Evolutionary conservation across 2,329 filamentous ascomycete species (phyloP).

Genomic region (Scortechinia acanthostroma): DNA sequence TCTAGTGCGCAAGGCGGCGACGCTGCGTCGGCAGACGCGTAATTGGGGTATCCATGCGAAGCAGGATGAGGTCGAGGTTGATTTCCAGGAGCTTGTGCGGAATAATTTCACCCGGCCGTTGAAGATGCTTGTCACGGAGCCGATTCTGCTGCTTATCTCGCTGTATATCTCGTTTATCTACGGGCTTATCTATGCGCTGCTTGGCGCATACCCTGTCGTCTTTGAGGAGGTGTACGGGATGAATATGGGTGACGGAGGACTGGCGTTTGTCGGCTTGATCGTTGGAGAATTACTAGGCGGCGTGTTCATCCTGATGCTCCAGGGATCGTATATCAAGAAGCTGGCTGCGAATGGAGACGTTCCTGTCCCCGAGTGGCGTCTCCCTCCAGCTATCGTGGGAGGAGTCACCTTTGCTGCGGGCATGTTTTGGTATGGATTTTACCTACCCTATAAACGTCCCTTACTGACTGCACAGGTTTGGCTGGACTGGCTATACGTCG

Average conservation of each 20-base stretch:
- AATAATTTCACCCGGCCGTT: conserved; percentile 41
- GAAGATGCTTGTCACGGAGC: conserved; percentile 29
- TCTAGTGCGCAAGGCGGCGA: conserved; percentile 43
- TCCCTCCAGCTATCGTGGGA: conserved; percentile 18
- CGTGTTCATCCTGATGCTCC: not conserved
- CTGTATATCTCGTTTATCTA: not conserved
- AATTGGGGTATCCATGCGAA: conserved; percentile 59
- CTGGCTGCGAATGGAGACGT: conserved; percentile 30
- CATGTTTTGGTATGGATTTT: conserved; percentile 29
- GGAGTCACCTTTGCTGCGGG: conserved; percentile 23
- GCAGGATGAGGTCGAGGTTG: conserved; percentile 42
- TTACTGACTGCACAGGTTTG: conserved; percentile 20
- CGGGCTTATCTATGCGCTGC: not conserved
- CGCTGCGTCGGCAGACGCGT: conserved; percentile 41
- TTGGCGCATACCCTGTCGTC: not conserved
- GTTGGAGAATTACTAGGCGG: not conserved
- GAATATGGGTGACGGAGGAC: not conserved
- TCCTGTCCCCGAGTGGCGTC: conserved; percentile 24
- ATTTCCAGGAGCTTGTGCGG: conserved; percentile 35
- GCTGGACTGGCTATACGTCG: conserved; percentile 29
- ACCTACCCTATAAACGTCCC: not conserved
- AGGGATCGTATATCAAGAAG: conserved; percentile 34
- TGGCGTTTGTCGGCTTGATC: not conserved
- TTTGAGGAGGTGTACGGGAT: not conserved
- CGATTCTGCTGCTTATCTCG: conserved; percentile 27